Base-by-base conservation (phyloP, 768 basidiomycete genomes). In the Mycena chlorophos region DNA sequence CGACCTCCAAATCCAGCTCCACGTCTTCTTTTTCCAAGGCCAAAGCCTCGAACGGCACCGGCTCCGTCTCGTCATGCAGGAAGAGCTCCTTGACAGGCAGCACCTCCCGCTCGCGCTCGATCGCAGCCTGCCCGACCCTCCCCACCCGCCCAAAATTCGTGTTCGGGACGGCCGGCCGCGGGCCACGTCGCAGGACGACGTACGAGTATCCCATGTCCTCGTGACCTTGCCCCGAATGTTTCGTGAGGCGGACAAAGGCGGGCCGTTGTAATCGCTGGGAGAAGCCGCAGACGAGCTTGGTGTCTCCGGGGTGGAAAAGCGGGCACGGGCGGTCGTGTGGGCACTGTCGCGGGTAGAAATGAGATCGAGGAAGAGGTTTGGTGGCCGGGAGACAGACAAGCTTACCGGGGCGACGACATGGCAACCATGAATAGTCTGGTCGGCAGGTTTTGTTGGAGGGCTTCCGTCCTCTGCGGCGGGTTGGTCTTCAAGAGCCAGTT, bases 191-290 rank as follows among this genome's bases (percentile, higher is more conserved):
- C 52, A 99, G 80, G 27, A 94, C 89, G 46, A 97, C 82, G 68
- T 99, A 99, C 17, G 92, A 91, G 68, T 94, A 98, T 29, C 82
- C 84, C 30, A 86, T 81, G 62, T 96, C 89, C 70, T 96, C 94
- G 59, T 95, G 90, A 2, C 93, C 94, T 28, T 81, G 70, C 23
- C 81, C 83, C 22, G 89, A 87, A 69, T 96, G 92, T 68, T 97
- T 98, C 19, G 94, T 98, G 55, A 76, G 79, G 26, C 93, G 86
- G 34, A 94, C 78, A 71, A 97, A 97, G 10, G 78, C 73, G 10
- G 96, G 94, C 22, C 91, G 82, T 66, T 95, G 91, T 38, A 96
- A 72, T 47, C 94, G 85, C 67, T 98, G 96, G 6, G 84, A 82
- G 72, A 95, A 97, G 17, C 88, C 85, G 66, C 96, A 98, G 40